Evolutionary conservation across 192 early-diverging fungal species (phyloP).

Genomic region (Podila verticillata): DNA sequence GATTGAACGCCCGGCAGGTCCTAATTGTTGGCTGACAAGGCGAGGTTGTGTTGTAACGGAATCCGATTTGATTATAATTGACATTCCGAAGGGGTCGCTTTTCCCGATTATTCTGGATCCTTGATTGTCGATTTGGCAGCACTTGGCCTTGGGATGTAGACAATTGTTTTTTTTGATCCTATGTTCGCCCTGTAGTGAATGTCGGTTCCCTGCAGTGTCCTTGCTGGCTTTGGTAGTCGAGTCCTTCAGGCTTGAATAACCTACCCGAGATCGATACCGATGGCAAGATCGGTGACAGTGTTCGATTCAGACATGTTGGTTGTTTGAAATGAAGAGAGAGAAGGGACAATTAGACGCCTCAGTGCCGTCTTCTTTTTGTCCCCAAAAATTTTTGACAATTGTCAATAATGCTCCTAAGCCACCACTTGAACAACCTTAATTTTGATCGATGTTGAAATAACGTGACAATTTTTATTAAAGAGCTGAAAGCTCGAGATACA

Average conservation of each 20-base stretch:
- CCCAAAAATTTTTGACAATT: conserved; percentile 5
- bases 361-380: conserved; percentile 6
- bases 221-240: too few relatives aligned
- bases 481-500: background rate
- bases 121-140: too few relatives aligned
- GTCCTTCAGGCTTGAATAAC: conserved; percentile 2
- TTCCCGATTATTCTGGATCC: too few relatives aligned
- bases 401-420: conserved; percentile 1
- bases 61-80: too few relatives aligned
- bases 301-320: conserved; percentile 50
- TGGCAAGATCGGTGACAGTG: conserved; percentile 51
- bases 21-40: too few relatives aligned
- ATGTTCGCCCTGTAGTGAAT: too few relatives aligned
- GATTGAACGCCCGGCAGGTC: too few relatives aligned
- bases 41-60: too few relatives aligned
- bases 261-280: conserved; percentile 56
- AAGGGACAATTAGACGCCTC: conserved; percentile 40
- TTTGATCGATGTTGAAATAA: background rate
- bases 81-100: too few relatives aligned
- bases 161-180: too few relatives aligned
- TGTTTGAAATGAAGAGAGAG: conserved; percentile 49
- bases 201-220: too few relatives aligned
- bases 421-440: background rate
- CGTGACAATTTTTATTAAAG: background rate
- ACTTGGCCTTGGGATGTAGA: too few relatives aligned